phyloP scores from a whole-genome alignment of 2,329 filamentous ascomycete species.

The Westerdykella aurantiaca region DNA sequence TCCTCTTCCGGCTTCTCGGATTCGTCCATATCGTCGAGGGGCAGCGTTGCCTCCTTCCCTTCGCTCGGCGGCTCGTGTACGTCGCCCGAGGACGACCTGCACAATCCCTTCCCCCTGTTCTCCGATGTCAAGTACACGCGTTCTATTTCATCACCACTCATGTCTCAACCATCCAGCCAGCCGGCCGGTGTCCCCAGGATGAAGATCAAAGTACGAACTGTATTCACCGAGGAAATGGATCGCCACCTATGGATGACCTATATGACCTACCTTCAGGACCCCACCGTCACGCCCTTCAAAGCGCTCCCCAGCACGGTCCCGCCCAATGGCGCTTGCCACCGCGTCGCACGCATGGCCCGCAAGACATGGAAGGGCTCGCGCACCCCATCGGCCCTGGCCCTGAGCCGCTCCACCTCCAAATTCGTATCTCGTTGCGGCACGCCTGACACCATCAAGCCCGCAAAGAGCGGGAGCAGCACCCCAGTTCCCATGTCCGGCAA shows the following conservation, averaged over 20 bases:
- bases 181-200: constrained; percentile 18
- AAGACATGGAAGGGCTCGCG: constrained; percentile 53
- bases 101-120: constrained; percentile 51
- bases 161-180: constrained; percentile 21
- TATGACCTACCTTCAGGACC: constrained; percentile 60
- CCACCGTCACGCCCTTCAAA: constrained; percentile 61
- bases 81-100: constrained; percentile 54
- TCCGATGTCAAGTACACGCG: constrained; percentile 22
- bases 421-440: constrained; percentile 31
- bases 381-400: constrained; percentile 20
- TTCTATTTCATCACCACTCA: constrained; percentile 28
- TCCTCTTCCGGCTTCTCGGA: constrained; percentile 57
- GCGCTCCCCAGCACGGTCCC: constrained; percentile 59
- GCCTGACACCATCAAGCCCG: constrained; percentile 40
- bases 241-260: constrained; percentile 62
- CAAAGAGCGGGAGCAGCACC: constrained; percentile 44
- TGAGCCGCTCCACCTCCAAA: constrained; percentile 14
- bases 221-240: constrained; percentile 60
- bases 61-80: constrained; percentile 56
- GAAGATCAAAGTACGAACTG: constrained; percentile 41
- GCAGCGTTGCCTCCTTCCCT: constrained; percentile 52
- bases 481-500: constrained; percentile 39
- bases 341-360: constrained; percentile 57
- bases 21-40: constrained; percentile 56
- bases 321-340: constrained; percentile 58